These are phyloP conservation scores for Wickerhamomyces strasburgensis DNA, from an alignment of 805 yeast species.

Conservation along the genomic window DNA sequence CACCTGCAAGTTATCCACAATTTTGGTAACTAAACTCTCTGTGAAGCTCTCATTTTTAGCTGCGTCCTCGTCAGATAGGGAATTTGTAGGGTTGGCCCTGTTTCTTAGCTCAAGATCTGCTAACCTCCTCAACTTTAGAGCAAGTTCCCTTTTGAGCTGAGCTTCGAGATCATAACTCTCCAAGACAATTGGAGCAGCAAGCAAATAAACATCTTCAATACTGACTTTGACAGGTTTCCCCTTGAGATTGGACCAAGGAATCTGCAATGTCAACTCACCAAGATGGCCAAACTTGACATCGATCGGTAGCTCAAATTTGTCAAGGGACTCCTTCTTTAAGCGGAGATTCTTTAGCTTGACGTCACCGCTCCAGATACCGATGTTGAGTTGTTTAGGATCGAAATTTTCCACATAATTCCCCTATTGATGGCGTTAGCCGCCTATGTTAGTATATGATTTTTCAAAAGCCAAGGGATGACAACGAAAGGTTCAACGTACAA, in stretches of 20 bases:
- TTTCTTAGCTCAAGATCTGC: conserved; percentile 56
- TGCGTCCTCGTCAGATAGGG: conserved; percentile 31
- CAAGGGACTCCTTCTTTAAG: conserved; percentile 83
- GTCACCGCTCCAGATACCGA: conserved; percentile 98
- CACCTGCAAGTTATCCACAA: conserved; percentile 87
- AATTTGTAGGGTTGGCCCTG: conserved; percentile 35
- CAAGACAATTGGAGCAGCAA: conserved; percentile 70
- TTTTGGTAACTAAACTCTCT: conserved; percentile 80
- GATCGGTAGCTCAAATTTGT: conserved; percentile 77
- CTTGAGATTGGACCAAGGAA: conserved; percentile 95
- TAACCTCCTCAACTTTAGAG: conserved; percentile 60
- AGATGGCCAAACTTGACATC: conserved; percentile 86
- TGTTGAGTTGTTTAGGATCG: conserved; percentile 90
- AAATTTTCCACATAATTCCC: conserved; percentile 88
- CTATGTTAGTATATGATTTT: neutral
- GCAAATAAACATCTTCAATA: conserved; percentile 79
- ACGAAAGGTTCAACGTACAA: conserved; percentile 25
- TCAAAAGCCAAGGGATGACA: neutral
- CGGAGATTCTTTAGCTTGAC: conserved; percentile 76
- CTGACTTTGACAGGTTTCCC: conserved; percentile 85
- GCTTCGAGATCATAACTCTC: conserved; percentile 48
- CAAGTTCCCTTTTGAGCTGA: conserved; percentile 57
- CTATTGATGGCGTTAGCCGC: conserved; percentile 13
- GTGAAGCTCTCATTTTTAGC: conserved; percentile 75
- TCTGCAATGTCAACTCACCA: conserved; percentile 84